Base-by-base conservation (phyloP, 768 basidiomycete species). In the Solioccasus polychromus region DNA sequence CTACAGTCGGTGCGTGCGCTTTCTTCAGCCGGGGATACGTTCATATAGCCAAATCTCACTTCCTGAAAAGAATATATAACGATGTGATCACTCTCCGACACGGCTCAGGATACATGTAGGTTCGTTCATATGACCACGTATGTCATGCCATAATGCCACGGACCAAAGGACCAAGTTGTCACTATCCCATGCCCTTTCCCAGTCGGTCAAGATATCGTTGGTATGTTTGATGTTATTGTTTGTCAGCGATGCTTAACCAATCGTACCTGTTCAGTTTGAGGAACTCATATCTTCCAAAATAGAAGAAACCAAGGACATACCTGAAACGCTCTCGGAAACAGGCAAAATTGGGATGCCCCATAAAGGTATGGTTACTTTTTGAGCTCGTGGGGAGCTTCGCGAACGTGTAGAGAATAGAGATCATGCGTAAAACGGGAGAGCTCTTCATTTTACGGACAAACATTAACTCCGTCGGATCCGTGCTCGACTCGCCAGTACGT, bases 401-500 rank as follows among this genome's bases (percentile, higher is more conserved):
- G 48, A 57, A 52, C 23, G 22, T 45, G 44, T 59, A 39, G 45
- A 39, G 18, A 48, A 48, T 52, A 81, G 94, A 96, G 64, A 97
- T 97, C 60, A 95, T 97, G 94, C 88, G 89, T 61, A 91, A 96
- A 67, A 97, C 95, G 51, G 94, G 94, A 35, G 88, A 92, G 56
- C 73, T 97, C 32, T 97, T 97, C 69, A 82, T 97, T 30, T 72
- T 96, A 55, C 77, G 94, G 51, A 92, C 94, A 43, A 94, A 92
- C 62, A 94, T 96, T 56, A 92, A 93, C 57, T 87, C 92, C 35
- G 93, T 96, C 42, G 94, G 94, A 37, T 94, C 92, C 25, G 93
- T 96, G n/a, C 71, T 97, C 35, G 93, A 97, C 72, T 92, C 92
- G 26, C 93, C 93, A 22, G 90, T 91, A 63, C 58, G 87, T 75